These are phyloP conservation scores for Puccinia hordei DNA, from an alignment of 1,284 basidiomycete species.

Conservation along the genomic window DNA sequence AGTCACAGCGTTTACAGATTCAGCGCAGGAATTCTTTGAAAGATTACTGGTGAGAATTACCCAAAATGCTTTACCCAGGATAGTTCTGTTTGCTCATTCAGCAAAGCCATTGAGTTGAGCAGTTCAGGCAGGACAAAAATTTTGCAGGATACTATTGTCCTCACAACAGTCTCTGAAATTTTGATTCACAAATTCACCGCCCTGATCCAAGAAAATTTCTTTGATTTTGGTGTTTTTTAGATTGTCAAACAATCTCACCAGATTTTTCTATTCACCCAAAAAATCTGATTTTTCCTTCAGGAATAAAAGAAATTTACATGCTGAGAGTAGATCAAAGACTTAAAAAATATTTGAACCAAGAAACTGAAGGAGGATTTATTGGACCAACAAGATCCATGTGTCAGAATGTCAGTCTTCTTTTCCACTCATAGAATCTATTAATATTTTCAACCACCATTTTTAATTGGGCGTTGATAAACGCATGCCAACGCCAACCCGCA, in stretches of 20 bases:
- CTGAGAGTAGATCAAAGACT: background rate
- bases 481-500: too few relatives aligned
- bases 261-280: too few relatives aligned
- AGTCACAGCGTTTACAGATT: background rate
- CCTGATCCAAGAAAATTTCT: background rate
- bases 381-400: conserved; percentile 12
- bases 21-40: background rate
- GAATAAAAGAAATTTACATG: background rate
- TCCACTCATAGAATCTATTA: too few relatives aligned
- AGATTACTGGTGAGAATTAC: background rate
- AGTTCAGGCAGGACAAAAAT: background rate
- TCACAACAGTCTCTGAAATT: too few relatives aligned
- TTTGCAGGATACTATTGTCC: background rate
- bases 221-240: too few relatives aligned
- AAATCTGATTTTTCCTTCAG: background rate
- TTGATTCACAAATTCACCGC: too few relatives aligned
- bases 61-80: too few relatives aligned
- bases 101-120: background rate
- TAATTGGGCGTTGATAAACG: too few relatives aligned
- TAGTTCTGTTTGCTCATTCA: conserved; percentile 6
- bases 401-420: too few relatives aligned
- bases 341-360: conserved; percentile 8
- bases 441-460: too few relatives aligned
- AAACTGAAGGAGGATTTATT: background rate
- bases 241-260: background rate